Percentiles rank a stretch among this genome's conserved stretches.
Conservation (phyloP, 2,329 filamentous ascomycete species). For the Endoconidiophora polonica region DNA sequence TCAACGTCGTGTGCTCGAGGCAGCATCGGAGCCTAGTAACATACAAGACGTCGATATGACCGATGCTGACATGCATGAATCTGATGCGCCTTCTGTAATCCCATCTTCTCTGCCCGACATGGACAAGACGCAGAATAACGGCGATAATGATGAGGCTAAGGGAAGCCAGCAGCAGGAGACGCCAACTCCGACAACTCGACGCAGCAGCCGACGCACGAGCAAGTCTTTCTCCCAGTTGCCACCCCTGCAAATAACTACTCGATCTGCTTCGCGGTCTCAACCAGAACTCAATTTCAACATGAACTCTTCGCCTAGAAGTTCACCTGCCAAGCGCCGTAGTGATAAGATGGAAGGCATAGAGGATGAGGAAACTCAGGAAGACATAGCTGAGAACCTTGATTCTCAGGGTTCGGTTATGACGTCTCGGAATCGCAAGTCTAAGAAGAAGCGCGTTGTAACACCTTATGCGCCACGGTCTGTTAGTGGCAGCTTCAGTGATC, state of each 20-base stretch:
- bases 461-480: not conserved
- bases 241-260: conserved; percentile 10
- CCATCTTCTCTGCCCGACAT: conserved; percentile 2
- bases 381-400: not conserved
- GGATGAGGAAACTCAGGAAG: not conserved
- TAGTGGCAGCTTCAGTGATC: not conserved
- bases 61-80: not conserved
- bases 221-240: conserved; percentile 5
- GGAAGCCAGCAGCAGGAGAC: not conserved
- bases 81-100: not conserved
- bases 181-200: not conserved
- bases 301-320: conserved; percentile 1
- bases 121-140: not conserved
- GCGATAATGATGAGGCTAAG: not conserved
- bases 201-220: not conserved
- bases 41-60: conserved; percentile 3
- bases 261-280: conserved; percentile 4
- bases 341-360: not conserved
- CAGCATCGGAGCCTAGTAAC: not conserved
- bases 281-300: not conserved
- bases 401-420: not conserved
- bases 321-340: conserved; percentile 1
- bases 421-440: no score
- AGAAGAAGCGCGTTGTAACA: no score
- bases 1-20: conserved; percentile 1